Evolutionary conservation across 495 filamentous ascomycete species (phyloP), one percentile per base, ranked within the genome.

Genomic region (Staphylotrichum longicolle): DNA sequence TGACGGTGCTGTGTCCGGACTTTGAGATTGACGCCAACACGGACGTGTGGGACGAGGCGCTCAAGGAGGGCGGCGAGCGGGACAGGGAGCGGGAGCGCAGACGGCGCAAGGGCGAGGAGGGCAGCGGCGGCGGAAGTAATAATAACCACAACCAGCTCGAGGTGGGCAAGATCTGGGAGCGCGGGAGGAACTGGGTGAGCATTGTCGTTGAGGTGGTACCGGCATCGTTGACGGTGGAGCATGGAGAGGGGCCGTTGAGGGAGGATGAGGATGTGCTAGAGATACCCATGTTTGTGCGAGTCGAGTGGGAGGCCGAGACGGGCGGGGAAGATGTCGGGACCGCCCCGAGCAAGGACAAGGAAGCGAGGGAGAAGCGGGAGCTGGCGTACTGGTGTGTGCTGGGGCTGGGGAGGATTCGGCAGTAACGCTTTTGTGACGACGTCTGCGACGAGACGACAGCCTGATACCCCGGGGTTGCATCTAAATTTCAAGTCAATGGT

Each of bases 1-100:
- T 98, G 63, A 97, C 93, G 6, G 89, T 98, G 44, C 82, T 98
- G 10, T 97, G 92, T 68, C 94, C 94, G 6, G 86, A 96, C 63
- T 98, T 98, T 75, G 90, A 95, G 34, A 87, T 98, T 54, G 94
- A 94, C 60, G 90, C 95, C 47, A 96, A 94, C 73, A 91, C 90
- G 39, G 94, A 98, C 71, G 89, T 92, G 30, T 96, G 94, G 88
- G 94, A 97, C 64, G 94, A 98, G 66, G 94, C 92, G 4, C 78
- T 97, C 7, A 77, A 77, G 27, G 77, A 83, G 27, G 72, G 72
- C 39, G 72, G 73, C 48, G 70, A 69, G 15, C 51, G 54, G 45
- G 57, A 35, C 47, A 44, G 56, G 35, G 42, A 55, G 3, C 68
- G 75, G 60, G 46, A 60, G 4, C 69, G 75, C 61, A 52, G 78